Evolutionary conservation across 306 rosid species (phyloP), one percentile per base, ranked within the genome.

Genomic region (Pyrus betulifolia): DNA sequence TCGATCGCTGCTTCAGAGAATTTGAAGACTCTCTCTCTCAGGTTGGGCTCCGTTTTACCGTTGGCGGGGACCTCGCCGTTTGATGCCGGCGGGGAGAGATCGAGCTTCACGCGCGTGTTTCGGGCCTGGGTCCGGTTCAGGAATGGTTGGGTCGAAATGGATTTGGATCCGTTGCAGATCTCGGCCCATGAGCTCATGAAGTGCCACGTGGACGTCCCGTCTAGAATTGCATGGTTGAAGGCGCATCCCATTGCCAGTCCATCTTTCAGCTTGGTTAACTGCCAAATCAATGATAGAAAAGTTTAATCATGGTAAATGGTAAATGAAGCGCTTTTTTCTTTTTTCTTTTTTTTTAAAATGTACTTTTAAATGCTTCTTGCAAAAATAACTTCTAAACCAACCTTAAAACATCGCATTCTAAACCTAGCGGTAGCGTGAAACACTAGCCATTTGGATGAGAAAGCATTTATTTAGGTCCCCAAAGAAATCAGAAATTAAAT

Each of bases 161-260:
- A 68, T 4, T 83, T 71, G 23, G 93, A 59, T 0, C 97, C 97
- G 0, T 79, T 27, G 71, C 97, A 92, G 28, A 87, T 71, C 79
- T 88, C 93, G 11, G 97, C 92, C 99, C 99, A 95, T 14, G 99
- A 86, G 22, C 80, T 92, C 97, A 95, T 88, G 86, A 95, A 95
- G 57, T 92, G 96, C 99, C 99, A 95, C 70, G 97, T 92, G 88
- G 97, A 82, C 0, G 96, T 88, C 0, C 99, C 99, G 13, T 95
- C 99, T 0, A 95, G 85, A 30, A 95, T 81, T 1, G 96, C 97
- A 49, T 95, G 99, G 86, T 95, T 95, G 85, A 95, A 90, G 22
- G 99, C 97, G 61, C 87, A 84, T 65, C 99, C 99, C 77, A 92
- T 81, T 13, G 96, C 99, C 3, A 92, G 79, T 76, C 99, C 99